Percentiles rank a stretch among this genome's conserved stretches.
phyloP scores from a whole-genome alignment of 352 stramenopile species.

The Hyaloperonospora arabidopsidis region DNA sequence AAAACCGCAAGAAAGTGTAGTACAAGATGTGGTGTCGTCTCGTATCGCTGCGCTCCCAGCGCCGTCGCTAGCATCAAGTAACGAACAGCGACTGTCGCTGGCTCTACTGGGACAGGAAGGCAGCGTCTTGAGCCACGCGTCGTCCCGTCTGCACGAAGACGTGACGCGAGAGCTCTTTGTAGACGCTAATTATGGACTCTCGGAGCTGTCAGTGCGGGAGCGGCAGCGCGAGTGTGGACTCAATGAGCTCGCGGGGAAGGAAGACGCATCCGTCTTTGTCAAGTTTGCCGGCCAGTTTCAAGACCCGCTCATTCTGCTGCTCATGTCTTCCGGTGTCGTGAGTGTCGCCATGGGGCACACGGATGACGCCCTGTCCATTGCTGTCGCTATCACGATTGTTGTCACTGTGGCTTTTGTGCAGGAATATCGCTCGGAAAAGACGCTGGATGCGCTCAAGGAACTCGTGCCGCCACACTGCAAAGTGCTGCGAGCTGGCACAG shows the following conservation, averaged over 20 bases:
- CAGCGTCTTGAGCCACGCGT: slow-evolving; percentile 26
- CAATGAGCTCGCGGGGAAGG: slow-evolving; percentile 64
- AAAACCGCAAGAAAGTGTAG: too few relatives aligned
- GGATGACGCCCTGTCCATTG: slow-evolving; percentile 94
- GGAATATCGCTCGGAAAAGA: slow-evolving; percentile 83
- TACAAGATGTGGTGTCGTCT: too few relatives aligned
- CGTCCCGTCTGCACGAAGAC: slow-evolving; percentile 46
- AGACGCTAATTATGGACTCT: slow-evolving; percentile 56
- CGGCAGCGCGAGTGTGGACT: slow-evolving; percentile 61
- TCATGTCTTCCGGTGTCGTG: slow-evolving; percentile 88
- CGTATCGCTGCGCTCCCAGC: not conserved
- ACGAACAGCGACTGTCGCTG: slow-evolving; percentile 10
- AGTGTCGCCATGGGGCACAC: slow-evolving; percentile 90
- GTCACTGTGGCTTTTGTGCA: slow-evolving; percentile 92
- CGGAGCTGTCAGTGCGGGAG: slow-evolving; percentile 40
- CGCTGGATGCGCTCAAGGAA: slow-evolving; percentile 74
- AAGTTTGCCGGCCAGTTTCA: slow-evolving; percentile 94
- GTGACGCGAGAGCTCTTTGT: slow-evolving; percentile 58
- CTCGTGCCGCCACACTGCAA: slow-evolving; percentile 71
- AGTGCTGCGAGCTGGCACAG: slow-evolving; percentile 46
- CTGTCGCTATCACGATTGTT: slow-evolving; percentile 94
- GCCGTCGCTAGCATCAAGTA: slow-evolving; percentile 16
- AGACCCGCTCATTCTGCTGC: slow-evolving; percentile 94
- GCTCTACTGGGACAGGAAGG: slow-evolving; percentile 15
- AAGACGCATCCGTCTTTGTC: slow-evolving; percentile 79